Conservation (phyloP, 2,329 filamentous ascomycete genomes). For the Talaromyces islandicus region DNA sequence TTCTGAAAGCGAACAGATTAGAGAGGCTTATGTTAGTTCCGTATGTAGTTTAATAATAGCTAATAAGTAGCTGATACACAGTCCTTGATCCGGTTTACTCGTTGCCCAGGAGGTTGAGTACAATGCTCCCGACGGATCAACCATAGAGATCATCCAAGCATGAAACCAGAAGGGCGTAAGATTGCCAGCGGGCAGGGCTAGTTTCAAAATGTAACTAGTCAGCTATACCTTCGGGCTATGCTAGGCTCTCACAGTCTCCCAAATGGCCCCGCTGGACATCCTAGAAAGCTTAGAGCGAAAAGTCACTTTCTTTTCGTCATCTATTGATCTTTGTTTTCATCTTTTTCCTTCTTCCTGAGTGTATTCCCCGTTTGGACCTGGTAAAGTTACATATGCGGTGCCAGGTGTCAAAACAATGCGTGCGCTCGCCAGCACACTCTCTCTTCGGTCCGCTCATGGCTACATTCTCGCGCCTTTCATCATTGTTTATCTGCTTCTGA, state of each 20-base stretch:
- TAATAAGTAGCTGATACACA: neutral
- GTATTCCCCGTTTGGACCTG: neutral
- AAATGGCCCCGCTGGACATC: neutral
- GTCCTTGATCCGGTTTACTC: neutral
- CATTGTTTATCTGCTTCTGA: constrained; percentile 17
- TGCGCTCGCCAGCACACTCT: neutral
- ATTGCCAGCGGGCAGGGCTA: neutral
- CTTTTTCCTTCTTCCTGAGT: neutral
- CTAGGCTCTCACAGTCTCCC: neutral
- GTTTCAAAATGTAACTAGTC: neutral
- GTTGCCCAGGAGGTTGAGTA: neutral
- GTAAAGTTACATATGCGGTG: neutral
- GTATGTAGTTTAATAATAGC: neutral
- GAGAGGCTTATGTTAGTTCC: neutral
- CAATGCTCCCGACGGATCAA: neutral
- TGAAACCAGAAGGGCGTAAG: neutral
- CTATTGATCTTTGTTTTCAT: neutral
- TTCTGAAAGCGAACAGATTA: neutral
- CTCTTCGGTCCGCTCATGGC: neutral
- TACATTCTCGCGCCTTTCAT: constrained; percentile 12
- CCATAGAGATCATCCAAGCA: neutral
- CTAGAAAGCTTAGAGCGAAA: neutral
- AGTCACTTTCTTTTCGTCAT: neutral
- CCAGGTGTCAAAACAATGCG: neutral
- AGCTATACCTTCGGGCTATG: neutral